phyloP scores from a whole-genome alignment of 2,329 filamentous ascomycete species.

The Sodiomyces alkalinus region DNA sequence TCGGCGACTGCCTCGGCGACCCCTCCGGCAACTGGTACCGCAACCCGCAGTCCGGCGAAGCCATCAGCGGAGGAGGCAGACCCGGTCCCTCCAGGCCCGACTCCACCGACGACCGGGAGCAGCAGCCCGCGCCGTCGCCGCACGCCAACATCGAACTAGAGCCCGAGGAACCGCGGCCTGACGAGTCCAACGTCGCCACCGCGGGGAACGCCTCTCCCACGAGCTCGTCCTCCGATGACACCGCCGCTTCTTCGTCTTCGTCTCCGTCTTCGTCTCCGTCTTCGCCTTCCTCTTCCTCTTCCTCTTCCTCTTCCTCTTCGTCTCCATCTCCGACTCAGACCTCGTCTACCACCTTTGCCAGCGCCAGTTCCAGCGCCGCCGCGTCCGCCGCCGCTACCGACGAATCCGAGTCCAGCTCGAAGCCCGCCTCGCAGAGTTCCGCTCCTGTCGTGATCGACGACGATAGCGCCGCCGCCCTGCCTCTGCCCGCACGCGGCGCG shows the following conservation, averaged over 20 bases:
- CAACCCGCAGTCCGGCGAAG: conserved; percentile 12
- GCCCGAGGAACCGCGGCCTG: background rate
- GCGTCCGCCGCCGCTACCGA: background rate
- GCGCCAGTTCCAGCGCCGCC: background rate
- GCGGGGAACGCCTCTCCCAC: background rate
- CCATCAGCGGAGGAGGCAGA: background rate
- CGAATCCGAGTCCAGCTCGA: background rate
- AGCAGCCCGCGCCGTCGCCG: conserved; percentile 4
- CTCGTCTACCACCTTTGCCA: conserved; percentile 1
- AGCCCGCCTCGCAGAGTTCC: background rate
- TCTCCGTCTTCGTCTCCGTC: background rate
- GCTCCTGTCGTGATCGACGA: background rate
- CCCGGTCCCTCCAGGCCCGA: background rate
- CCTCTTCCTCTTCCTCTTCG: background rate
- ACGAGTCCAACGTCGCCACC: background rate
- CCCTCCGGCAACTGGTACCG: conserved; percentile 31
- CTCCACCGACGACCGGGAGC: conserved; percentile 1
- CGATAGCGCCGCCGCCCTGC: conserved; percentile 1
- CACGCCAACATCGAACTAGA: conserved; percentile 6
- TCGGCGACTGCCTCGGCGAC: conserved; percentile 31
- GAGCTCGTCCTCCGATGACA: background rate
- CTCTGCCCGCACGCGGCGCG: background rate
- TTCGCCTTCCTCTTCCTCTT: background rate
- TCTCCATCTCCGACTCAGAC: background rate
- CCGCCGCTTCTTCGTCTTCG: background rate